Conservation (phyloP, 768 basidiomycete genomes). For the Leccinum imitatum region DNA sequence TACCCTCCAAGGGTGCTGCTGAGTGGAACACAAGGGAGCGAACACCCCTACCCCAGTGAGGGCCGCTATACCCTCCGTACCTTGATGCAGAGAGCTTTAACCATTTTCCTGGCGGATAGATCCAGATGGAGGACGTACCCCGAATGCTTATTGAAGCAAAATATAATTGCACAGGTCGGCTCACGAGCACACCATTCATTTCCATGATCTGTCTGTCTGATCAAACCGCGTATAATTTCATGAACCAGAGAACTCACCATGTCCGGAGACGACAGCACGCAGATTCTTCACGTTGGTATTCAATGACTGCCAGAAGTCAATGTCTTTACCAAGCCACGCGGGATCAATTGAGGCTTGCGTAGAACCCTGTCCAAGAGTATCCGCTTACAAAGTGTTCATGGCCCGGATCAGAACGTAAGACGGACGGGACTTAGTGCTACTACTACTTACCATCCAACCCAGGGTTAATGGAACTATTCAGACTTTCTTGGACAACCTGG, state of each 20-base stretch:
- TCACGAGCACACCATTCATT: conserved; percentile 80
- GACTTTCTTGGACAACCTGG: conserved; percentile 32
- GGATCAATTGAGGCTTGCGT: conserved; percentile 52
- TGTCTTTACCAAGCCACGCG: conserved; percentile 45
- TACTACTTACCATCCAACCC: conserved; percentile 39
- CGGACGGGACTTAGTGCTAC: not conserved
- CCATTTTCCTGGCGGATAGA: not conserved
- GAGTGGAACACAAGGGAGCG: conserved; percentile 62
- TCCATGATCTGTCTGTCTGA: conserved; percentile 56
- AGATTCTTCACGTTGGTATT: conserved; percentile 61
- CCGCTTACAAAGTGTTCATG: conserved; percentile 39
- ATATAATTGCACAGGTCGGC: conserved; percentile 56
- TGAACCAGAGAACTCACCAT: conserved; percentile 43
- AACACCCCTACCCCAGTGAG: conserved; percentile 63
- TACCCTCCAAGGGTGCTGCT: no score
- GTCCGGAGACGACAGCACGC: conserved; percentile 67
- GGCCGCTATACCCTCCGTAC: conserved; percentile 58
- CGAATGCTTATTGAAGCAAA: conserved; percentile 77
- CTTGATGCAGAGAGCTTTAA: conserved; percentile 31
- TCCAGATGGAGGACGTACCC: conserved; percentile 41
- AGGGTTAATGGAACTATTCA: conserved; percentile 42
- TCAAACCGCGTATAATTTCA: not conserved
- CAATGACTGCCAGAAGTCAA: conserved; percentile 61
- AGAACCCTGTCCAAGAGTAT: conserved; percentile 53
- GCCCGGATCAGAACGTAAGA: not conserved